Evolutionary conservation across 1,139 yeast genomes (phyloP), one percentile per base, ranked within the genome.

Genomic region (Candida mesenterica): DNA sequence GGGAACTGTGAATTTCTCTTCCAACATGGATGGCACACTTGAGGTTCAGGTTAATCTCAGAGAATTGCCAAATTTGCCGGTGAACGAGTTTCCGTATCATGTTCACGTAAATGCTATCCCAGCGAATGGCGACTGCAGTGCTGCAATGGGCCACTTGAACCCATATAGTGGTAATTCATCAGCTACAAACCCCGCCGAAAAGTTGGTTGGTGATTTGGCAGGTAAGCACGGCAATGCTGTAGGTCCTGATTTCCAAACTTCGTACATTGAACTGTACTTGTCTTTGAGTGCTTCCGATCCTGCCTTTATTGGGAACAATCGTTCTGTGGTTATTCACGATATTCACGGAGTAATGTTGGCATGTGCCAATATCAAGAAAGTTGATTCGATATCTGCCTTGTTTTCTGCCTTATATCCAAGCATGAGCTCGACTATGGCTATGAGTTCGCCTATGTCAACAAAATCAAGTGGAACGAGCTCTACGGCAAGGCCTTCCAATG

Each of bases 31-130:
- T 15, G 28, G 28, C 15, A 13, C 28, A 13, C 8, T 25, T 12
- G 17, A 25, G 10, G 28, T 25, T 15, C 28, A 5, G 17, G 28
- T 25, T 8, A 17, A 25, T 10, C 12, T 25, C 5, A 5, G 17
- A 12, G 15, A 25, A n/a, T 25, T 25, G 17, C 28, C 17, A 6
- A 13, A 25, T 25, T 13, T 25, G 28, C 28, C 28, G 5, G 28
- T 69, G 20, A 72, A 72, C 22, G 71, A 72, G 29, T 68, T 67
- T 57, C 49, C 59, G 35, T 68, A 68, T 57, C 74, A 68, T 44
- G 56, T 69, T 32, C 74, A 69, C 48, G 56, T 55, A 37, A 41
- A 41, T 12, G 62, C 67, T 12, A 72, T 68, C 25, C 73, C 72
- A 6, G 32, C 58, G 6, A 51, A 61, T 39, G 73, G 72, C 15